These are phyloP conservation scores for Backusella sp. DNA, from an alignment of 192 early-diverging fungal genomes.

Conservation along the genomic window DNA sequence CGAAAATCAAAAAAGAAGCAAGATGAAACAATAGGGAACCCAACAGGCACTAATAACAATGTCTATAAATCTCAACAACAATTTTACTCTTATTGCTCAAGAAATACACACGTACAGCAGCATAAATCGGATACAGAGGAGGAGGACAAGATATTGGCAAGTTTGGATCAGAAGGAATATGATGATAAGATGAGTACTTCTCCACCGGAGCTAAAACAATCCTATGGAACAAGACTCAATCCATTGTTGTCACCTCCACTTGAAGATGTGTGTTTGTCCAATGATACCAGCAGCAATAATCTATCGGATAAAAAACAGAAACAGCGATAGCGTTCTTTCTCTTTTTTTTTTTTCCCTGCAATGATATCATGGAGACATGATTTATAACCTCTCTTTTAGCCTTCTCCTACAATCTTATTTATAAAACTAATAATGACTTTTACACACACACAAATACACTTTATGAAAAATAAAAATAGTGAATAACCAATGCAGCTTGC, in stretches of 20 bases:
- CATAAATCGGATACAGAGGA: not conserved
- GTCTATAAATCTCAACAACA: not conserved
- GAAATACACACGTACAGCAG: not conserved
- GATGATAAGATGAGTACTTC: not conserved
- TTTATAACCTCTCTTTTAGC: too few species aligned
- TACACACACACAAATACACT: not conserved
- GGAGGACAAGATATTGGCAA: not conserved
- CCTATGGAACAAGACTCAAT: not conserved
- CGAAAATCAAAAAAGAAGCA: not conserved
- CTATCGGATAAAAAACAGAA: not conserved
- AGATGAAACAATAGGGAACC: not conserved
- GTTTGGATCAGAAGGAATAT: not conserved
- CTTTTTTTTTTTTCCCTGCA: too few species aligned
- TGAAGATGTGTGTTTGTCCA: not conserved
- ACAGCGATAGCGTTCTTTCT: not conserved
- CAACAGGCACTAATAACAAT: not conserved
- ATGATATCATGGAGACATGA: too few species aligned
- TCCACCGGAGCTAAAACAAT: not conserved
- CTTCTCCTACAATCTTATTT: not conserved
- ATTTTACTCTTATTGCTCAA: not conserved
- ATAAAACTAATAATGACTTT: not conserved
- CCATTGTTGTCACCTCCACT: not conserved
- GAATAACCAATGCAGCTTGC: not conserved
- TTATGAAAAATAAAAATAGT: not conserved
- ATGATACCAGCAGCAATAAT: not conserved